Conservation (phyloP, 2,329 filamentous ascomycete genomes). For the Phaeoacremonium minimum region DNA sequence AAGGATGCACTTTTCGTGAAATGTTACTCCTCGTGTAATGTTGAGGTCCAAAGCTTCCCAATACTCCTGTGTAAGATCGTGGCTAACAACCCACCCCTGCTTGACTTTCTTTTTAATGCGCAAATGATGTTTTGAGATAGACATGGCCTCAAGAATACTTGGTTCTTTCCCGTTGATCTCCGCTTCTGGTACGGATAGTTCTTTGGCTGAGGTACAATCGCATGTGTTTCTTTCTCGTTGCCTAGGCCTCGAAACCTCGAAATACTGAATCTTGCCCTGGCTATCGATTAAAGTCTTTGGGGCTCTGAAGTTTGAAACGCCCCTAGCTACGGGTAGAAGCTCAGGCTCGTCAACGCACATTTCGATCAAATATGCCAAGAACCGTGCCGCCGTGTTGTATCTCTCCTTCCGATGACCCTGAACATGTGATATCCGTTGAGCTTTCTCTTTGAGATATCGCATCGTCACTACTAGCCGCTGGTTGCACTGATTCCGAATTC, state of each 20-base stretch:
- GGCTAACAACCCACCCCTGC: not conserved
- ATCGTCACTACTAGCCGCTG: constrained; percentile 95
- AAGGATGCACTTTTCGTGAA: constrained; percentile 1
- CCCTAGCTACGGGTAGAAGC: constrained; percentile 99
- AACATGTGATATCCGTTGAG: too few species aligned
- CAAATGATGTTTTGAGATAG: too few species aligned
- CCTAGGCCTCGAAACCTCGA: constrained; percentile 87
- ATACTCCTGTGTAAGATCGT: constrained; percentile 1
- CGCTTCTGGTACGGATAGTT: constrained; percentile 44
- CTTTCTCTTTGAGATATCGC: constrained; percentile 99
- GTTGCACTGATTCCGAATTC: constrained; percentile 98
- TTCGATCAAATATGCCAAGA: constrained; percentile 88
- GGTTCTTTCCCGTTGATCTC: constrained; percentile 59
- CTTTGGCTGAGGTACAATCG: constrained; percentile 75
- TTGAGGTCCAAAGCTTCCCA: not conserved
- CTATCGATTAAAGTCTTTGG: constrained; percentile 92
- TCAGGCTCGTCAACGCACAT: constrained; percentile 94
- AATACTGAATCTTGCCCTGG: constrained; percentile 78
- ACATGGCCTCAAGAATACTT: constrained; percentile 95
- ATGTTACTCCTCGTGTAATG: not conserved
- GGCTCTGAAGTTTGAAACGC: constrained; percentile 87
- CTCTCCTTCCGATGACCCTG: constrained; percentile 95
- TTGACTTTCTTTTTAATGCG: not conserved
- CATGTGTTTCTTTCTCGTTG: constrained; percentile 99
- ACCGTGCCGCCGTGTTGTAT: constrained; percentile 93